Conservation (phyloP, 345 rosid genomes). For the Rubroshorea leprosula region DNA sequence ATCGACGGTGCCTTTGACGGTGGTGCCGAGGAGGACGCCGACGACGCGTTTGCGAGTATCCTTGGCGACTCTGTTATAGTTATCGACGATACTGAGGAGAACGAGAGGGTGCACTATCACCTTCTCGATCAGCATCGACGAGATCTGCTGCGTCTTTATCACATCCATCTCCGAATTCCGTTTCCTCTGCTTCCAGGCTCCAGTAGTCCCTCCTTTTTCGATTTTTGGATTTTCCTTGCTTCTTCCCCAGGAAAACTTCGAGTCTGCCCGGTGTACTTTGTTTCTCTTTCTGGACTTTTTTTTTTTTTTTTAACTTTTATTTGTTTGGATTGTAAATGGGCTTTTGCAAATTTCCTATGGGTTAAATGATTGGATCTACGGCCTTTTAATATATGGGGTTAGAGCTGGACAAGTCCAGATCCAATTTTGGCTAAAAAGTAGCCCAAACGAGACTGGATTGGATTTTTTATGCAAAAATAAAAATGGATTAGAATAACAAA, state of each 20-base stretch:
- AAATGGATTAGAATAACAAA: no score
- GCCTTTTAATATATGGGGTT: neutral
- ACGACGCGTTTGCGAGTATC: conserved; percentile 82
- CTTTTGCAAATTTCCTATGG: neutral
- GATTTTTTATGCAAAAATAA: no score
- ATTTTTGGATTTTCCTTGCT: neutral
- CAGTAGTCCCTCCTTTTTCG: neutral
- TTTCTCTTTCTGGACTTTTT: neutral
- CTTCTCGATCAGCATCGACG: conserved; percentile 70
- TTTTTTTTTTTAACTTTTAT: neutral
- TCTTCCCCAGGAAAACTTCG: neutral
- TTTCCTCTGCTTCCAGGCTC: neutral
- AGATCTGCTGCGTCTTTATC: conserved; percentile 75
- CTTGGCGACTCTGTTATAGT: conserved; percentile 82
- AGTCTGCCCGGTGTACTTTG: neutral
- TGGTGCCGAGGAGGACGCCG: conserved; percentile 63
- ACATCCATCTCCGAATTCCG: conserved; percentile 56
- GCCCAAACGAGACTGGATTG: no score
- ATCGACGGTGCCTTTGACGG: conserved; percentile 76
- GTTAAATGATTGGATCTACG: neutral
- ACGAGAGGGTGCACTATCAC: conserved; percentile 90
- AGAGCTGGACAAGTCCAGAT: neutral
- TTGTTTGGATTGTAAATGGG: neutral
- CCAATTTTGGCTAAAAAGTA: neutral
- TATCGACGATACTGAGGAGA: conserved; percentile 85